These are phyloP conservation scores for Hanseniaspora uvarum DNA, from an alignment of 1,139 yeast genomes.

Conservation along the genomic window DNA sequence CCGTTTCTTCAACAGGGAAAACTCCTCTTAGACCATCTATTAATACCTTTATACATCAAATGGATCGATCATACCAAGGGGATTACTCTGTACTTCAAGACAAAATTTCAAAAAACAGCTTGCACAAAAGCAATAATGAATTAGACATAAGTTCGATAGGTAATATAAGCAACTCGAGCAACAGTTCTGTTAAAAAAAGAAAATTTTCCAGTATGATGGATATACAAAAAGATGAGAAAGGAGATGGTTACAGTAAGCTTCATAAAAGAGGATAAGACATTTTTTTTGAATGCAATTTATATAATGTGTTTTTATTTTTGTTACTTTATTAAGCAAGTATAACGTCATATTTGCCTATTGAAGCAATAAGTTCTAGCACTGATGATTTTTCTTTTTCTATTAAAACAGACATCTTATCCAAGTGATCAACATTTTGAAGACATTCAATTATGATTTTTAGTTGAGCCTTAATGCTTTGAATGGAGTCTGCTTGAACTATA, in stretches of 20 bases:
- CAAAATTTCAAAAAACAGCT: neutral
- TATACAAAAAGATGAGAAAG: neutral
- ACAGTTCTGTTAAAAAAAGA: constrained; percentile 11
- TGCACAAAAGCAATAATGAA: neutral
- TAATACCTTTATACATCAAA: neutral
- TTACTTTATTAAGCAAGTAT: constrained; percentile 29
- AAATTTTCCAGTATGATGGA: constrained; percentile 5
- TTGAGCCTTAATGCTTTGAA: neutral
- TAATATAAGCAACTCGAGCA: neutral
- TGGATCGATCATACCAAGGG: neutral
- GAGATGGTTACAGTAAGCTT: neutral
- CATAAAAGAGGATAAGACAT: neutral
- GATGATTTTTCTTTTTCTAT: constrained; percentile 48
- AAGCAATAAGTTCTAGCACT: constrained; percentile 42
- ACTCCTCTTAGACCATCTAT: constrained; percentile 20
- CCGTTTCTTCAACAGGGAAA: constrained; percentile 22
- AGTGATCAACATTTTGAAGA: constrained; percentile 48
- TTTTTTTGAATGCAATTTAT: too few species aligned
- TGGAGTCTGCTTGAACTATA: neutral
- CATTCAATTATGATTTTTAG: constrained; percentile 36
- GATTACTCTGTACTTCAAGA: constrained; percentile 12
- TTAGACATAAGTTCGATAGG: neutral
- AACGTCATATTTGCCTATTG: constrained; percentile 32
- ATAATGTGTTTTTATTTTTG: neutral
- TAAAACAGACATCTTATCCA: constrained; percentile 67